Evolutionary conservation across 2,329 filamentous ascomycete species (phyloP), one percentile per base, ranked within the genome.

Genomic region (Helminthosporium solani): DNA sequence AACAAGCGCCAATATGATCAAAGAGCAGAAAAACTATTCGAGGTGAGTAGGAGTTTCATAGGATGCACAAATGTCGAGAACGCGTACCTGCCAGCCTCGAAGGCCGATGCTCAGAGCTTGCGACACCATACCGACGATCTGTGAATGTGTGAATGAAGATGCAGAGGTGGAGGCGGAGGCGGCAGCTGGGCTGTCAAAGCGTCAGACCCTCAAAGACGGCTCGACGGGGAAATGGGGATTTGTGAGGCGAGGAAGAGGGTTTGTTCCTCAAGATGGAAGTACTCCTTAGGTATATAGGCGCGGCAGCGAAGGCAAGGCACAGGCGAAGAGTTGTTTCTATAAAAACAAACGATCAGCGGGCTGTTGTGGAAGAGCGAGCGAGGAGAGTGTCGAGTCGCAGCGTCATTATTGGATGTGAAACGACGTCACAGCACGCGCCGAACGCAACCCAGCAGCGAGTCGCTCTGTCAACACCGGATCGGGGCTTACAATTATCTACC

Each of bases 1-100:
- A 56, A 83, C 65, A 36, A 86, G 73, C 11, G 80, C 75, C 73
- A 84, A 80, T 61, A 84, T 68, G 59, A 86, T 74, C 46, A 84
- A 64, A 27, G 80, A 74, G 71, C 77, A 83, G 60, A 83, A 40
- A 67, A 84, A 80, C 81, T 85, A 53, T 14, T 19, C 20, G 14
- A 5, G 47, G 19, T 50, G 34, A 38, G 38, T 54, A 28, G 47
- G 36, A 46, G 44, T 33, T 6, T 34, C 25, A 18, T 3, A 12
- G 33, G 2, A 15, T 16, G 21, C 19, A 36, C 23, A 33, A 19
- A 2, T 27, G 38, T 25, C 9, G 28, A 30, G 14, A 18, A 27
- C 23, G 44, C 42, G 33, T 64, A 74, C 73, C 70, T 76, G 55
- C 46, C 67, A 64, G 58, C 52, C 67, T 33, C 74, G 67, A 33